These are phyloP conservation scores for Podila minutissima DNA, from an alignment of 192 early-diverging fungal species.

Conservation along the genomic window DNA sequence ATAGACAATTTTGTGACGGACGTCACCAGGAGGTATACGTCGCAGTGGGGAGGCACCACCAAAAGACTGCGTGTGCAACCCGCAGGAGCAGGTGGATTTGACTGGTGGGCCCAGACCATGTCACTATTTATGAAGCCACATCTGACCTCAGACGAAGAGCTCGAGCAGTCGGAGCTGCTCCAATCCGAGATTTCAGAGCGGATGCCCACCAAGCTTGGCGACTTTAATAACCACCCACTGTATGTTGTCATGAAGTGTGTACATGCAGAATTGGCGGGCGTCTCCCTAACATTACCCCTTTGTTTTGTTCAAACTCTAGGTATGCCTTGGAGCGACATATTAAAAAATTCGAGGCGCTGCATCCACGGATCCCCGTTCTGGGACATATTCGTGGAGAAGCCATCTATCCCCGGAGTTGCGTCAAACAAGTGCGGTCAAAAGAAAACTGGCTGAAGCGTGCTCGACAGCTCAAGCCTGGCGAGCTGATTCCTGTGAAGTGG, in stretches of 20 bases:
- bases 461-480: conserved; percentile 51
- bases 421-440: conserved; percentile 66
- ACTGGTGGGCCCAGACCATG: conserved; percentile 54
- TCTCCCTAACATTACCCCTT: background rate
- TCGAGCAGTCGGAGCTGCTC: conserved; percentile 64
- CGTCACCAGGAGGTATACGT: conserved; percentile 74
- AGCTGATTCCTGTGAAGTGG: conserved; percentile 26
- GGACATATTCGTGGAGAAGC: conserved; percentile 80
- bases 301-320: conserved; percentile 24
- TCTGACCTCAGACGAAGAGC: conserved; percentile 21
- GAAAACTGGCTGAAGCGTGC: conserved; percentile 76
- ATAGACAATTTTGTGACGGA: conserved; percentile 64
- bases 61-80: conserved; percentile 59
- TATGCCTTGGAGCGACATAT: conserved; percentile 89
- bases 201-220: conserved; percentile 83
- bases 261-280: no score
- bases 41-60: conserved; percentile 61
- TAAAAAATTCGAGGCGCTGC: conserved; percentile 79
- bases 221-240: conserved; percentile 86
- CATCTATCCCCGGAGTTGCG: conserved; percentile 82
- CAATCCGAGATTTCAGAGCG: conserved; percentile 55
- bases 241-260: conserved; percentile 44
- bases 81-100: conserved; percentile 40
- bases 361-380: conserved; percentile 75
- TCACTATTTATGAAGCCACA: conserved; percentile 24